phyloP scores from a whole-genome alignment of 164 flowering plant genomes.

The Paratinospora sagittata region DNA sequence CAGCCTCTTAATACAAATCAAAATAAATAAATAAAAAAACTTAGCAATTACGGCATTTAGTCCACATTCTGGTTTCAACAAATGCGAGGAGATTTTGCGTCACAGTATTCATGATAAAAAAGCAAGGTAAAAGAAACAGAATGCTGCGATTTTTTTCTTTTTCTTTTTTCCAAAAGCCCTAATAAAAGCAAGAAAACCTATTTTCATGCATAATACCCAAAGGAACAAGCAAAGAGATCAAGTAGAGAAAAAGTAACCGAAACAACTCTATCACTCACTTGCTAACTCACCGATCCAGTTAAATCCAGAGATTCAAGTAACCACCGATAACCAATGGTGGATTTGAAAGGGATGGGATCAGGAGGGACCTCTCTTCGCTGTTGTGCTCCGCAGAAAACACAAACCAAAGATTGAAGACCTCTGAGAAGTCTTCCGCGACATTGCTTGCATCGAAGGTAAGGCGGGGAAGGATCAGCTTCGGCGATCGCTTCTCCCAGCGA shows the following conservation, averaged over 20 bases:
- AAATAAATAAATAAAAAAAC: not conserved
- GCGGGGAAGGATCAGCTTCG: slow-evolving; percentile 51
- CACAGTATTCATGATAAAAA: not conserved
- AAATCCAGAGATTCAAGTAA: slow-evolving; percentile 49
- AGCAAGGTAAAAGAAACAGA: not conserved
- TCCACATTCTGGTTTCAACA: not conserved
- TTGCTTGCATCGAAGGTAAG: slow-evolving; percentile 50
- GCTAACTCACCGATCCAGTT: slow-evolving; percentile 62
- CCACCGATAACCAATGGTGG: slow-evolving; percentile 47
- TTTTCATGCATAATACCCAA: not conserved
- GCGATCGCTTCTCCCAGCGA: slow-evolving; percentile 35
- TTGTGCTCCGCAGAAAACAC: slow-evolving; percentile 55
- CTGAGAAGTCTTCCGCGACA: slow-evolving; percentile 58
- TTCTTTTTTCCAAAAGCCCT: not conserved
- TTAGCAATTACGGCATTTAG: not conserved
- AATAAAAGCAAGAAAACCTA: not conserved
- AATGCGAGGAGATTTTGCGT: not conserved
- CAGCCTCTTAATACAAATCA: not conserved
- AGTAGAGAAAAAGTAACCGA: not conserved
- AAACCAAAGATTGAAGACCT: slow-evolving; percentile 46
- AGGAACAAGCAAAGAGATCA: not conserved
- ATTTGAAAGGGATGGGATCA: slow-evolving; percentile 47
- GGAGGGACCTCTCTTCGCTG: slow-evolving; percentile 35
- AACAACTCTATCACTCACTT: not conserved
- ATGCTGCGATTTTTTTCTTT: not conserved